Base-by-base conservation (phyloP, 345 rosid species). In the Draba incana region DNA sequence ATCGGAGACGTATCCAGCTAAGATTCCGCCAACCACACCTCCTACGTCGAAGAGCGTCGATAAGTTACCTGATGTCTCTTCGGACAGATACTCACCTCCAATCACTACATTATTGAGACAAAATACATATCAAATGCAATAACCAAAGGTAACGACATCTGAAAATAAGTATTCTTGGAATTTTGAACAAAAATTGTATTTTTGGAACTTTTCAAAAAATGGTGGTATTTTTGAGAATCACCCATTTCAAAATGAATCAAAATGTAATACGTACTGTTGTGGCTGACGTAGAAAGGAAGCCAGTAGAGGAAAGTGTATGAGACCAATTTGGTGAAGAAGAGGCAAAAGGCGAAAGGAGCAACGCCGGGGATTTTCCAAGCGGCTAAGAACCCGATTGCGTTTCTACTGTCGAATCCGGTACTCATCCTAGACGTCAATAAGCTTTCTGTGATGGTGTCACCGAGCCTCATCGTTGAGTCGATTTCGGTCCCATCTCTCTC, bases 311-410 rank as follows among this genome's bases (percentile, higher is more conserved):
- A 94, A 13, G 99, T 91, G 77, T 94, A 94, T 10, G 97, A 94
- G 46, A 94, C 99, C 78, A 94, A 78, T 71, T 94, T 94, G 42
- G 97, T 77, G 47, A 94, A 94, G 84, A 94, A 94, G 72, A 94
- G 96, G 75, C 99, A 88, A 52, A 91, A 74, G 6, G 99, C 97
- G 62, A 91, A 94, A 33, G 96, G 86, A 43, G 99, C 91, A 69
- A 91, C 97, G 8, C 99, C 99, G 1, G 97, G 97, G 44, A 91
- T 94, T 76, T 82, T 91, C 97, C 96, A 94, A 7, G 97, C 99
- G 42, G 92, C 89, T 46, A 84, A 49, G 86, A 94, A 94, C 30
- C 95, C 97, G 9, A 93, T 84, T 20, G 98, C 83, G 52, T 78
- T 62, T 42, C 66, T 69, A 15, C 69, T 75, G 13, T 75, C 79